A percentile compares a stretch with the other conserved stretches of the same genome.
phyloP scores from a whole-genome alignment of 441 rosid genomes.

The Kokia cookei region DNA sequence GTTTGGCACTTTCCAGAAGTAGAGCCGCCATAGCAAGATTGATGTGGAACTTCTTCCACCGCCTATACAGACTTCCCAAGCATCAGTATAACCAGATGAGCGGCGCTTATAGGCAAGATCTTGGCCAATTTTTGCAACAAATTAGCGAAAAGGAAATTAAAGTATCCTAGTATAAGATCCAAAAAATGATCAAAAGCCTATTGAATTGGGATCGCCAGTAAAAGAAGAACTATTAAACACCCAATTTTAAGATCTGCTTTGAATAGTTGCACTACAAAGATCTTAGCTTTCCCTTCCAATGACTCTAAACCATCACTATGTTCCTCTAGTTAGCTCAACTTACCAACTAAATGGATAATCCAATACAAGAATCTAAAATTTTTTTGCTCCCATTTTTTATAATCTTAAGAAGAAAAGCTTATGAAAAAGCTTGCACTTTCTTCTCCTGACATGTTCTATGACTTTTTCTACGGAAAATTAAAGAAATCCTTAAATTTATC shows the following conservation, averaged over 20 bases:
- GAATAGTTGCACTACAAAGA: not conserved
- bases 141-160: not conserved
- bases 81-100: not conserved
- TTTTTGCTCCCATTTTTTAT: not conserved
- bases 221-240: not conserved
- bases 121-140: not conserved
- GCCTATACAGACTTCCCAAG: not conserved
- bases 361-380: not conserved
- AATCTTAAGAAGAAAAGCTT: not conserved
- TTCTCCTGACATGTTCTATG: too few species aligned
- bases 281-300: not conserved
- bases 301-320: not conserved
- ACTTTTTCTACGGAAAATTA: too few species aligned
- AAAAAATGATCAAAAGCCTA: not conserved
- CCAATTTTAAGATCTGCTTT: not conserved
- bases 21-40: not conserved
- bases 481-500: not conserved
- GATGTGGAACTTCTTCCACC: not conserved
- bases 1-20: not conserved
- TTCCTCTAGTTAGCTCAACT: not conserved
- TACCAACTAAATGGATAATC: not conserved
- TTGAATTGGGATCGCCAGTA: not conserved
- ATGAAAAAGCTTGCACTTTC: not conserved
- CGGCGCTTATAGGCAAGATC: not conserved
- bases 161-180: not conserved